Conservation (phyloP, 805 yeast genomes). For the Candida alai region DNA sequence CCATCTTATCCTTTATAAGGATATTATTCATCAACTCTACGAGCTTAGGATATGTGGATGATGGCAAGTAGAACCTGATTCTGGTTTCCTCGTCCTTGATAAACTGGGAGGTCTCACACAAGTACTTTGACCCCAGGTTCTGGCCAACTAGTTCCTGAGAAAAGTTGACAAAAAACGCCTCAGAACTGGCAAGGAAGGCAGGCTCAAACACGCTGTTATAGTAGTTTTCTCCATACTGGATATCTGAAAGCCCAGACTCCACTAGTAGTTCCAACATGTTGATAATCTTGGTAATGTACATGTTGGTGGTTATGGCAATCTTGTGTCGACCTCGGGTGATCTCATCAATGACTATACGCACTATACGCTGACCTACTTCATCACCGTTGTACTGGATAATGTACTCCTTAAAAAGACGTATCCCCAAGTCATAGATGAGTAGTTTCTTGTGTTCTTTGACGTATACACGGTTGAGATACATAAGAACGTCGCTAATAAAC, state of each 20-base stretch:
- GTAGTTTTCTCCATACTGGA: slow-evolving; percentile 50
- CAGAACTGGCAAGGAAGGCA: slow-evolving; percentile 49
- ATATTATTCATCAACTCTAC: slow-evolving; percentile 54
- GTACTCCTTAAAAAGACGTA: slow-evolving; percentile 59
- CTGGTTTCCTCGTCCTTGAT: slow-evolving; percentile 62
- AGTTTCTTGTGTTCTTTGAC: slow-evolving; percentile 65
- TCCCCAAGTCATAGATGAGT: slow-evolving; percentile 68
- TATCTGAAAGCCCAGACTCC: slow-evolving; percentile 30
- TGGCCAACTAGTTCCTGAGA: slow-evolving; percentile 41
- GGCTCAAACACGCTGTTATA: slow-evolving; percentile 69
- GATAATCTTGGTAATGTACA: slow-evolving; percentile 56
- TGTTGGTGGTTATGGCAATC: slow-evolving; percentile 48
- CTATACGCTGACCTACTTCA: slow-evolving; percentile 49
- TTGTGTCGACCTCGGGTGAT: slow-evolving; percentile 52
- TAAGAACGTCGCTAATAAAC: slow-evolving; percentile 76
- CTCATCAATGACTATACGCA: slow-evolving; percentile 49
- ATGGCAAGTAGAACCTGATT: slow-evolving; percentile 50
- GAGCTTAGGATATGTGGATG: slow-evolving; percentile 50
- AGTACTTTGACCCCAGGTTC: slow-evolving; percentile 51
- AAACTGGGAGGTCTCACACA: slow-evolving; percentile 49
- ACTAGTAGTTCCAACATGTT: slow-evolving; percentile 68
- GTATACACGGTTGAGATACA: slow-evolving; percentile 84
- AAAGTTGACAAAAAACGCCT: slow-evolving; percentile 48
- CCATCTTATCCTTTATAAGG: slow-evolving; percentile 54
- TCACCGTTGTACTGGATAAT: slow-evolving; percentile 49